Evolutionary conservation across 208 protist species (phyloP), one percentile per base, ranked within the genome.

Genomic region (Trypanosomatidae sp.): DNA sequence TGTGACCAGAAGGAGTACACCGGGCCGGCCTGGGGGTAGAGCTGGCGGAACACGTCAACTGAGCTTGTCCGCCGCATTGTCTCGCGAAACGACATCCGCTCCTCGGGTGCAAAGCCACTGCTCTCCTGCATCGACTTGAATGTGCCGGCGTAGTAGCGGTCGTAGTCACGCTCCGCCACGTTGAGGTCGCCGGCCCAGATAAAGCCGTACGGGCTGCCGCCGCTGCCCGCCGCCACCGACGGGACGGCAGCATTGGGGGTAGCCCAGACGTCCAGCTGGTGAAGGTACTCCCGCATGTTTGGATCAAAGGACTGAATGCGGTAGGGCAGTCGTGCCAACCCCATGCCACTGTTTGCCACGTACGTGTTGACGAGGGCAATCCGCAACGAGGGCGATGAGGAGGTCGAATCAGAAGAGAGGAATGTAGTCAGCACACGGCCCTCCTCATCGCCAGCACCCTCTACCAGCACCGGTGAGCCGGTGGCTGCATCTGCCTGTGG

Each of bases 171-270:
- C 82, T 96, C 93, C n/a, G 95, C 94, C 41, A 98, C 94, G 81
- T 98, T 98, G 12, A 98, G 81, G 73, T 98, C 97, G 33, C 97
- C 97, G 39, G 92, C 85, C 93, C 92, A 98, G 55, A 98, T 94
- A n/a, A 98, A 75, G n/a, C 86, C 84, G 65, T 73, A 47, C 59
- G 64, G 44, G 25, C 44, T 25, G 39, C 52, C 41, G 28, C n/a
- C 46, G 68, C 68, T 15, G 46, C 30, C 53, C 55, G 71, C 44
- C 33, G 49, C 59, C 13, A 39, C 7, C 22, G 60, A 65, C 39
- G 60, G 8, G 17, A 30, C 39, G 9, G 39, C 33, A 5, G 60
- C 36, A 65, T 46, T 10, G 10, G 28, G 69, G 8, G 30, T 74
- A 67, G 44, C 62, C 73, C 83, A 92, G 30, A 44, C 66, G 12